These are phyloP conservation scores for Cyclospora cayetanensis DNA, from an alignment of 169 alveolate species.

Conservation along the genomic window DNA sequence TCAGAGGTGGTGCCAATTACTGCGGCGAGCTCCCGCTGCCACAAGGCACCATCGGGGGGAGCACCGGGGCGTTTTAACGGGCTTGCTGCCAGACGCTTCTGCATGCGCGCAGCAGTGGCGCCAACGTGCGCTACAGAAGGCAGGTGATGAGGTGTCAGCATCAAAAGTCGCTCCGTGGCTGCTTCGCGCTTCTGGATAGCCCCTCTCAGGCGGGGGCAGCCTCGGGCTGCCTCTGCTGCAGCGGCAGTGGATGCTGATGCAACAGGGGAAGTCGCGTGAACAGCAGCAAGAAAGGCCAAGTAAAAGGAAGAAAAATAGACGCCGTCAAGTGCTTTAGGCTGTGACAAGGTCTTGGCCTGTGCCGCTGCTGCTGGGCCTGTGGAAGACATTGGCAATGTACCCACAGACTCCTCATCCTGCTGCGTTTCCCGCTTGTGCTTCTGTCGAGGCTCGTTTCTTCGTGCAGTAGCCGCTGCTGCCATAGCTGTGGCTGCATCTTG, in stretches of 20 bases:
- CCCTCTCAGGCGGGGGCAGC: slow-evolving; percentile 11
- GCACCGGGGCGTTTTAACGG: neutral
- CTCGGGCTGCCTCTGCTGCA: neutral
- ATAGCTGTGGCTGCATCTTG: no score
- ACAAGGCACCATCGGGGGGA: slow-evolving; percentile 10
- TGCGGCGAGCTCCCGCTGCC: slow-evolving; percentile 39
- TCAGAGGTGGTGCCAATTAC: slow-evolving; percentile 14
- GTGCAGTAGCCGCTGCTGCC: no score
- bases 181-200: slow-evolving; percentile 51
- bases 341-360: slow-evolving; percentile 33
- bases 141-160: slow-evolving; percentile 9
- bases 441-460: no score
- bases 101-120: slow-evolving; percentile 62
- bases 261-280: slow-evolving; percentile 42
- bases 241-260: slow-evolving; percentile 47
- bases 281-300: slow-evolving; percentile 41
- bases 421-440: neutral
- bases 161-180: slow-evolving; percentile 29
- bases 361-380: slow-evolving; percentile 56
- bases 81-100: no score
- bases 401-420: neutral
- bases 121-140: slow-evolving; percentile 58
- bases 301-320: slow-evolving; percentile 40
- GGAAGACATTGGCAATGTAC: neutral
- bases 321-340: slow-evolving; percentile 24